phyloP scores from a whole-genome alignment of 305 asterid species.

The Fraxinus floribunda region DNA sequence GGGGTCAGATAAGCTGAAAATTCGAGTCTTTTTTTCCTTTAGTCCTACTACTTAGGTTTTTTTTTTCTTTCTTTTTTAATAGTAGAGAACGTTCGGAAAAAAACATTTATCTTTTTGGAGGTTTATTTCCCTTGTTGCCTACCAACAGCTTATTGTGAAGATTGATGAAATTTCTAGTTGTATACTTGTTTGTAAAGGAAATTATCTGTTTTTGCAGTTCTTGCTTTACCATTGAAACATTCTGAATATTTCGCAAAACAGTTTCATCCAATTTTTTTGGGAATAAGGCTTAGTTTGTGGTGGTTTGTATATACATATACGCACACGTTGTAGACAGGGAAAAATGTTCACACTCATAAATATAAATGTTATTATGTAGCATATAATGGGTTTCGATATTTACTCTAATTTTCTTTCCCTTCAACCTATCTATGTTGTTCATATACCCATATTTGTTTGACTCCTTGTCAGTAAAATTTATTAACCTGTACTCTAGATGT shows the following conservation, averaged over 20 bases:
- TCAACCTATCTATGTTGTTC: conserved; percentile 1
- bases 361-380: neutral
- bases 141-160: neutral
- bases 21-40: neutral
- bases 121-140: neutral
- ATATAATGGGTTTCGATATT: neutral
- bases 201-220: conserved; percentile 10
- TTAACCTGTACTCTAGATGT: neutral
- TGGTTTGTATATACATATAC: neutral
- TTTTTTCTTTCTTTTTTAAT: neutral
- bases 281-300: neutral
- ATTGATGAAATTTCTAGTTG: conserved; percentile 1
- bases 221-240: conserved; percentile 4
- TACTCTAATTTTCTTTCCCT: neutral
- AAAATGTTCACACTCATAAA: neutral
- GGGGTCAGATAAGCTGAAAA: conserved; percentile 14
- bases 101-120: neutral
- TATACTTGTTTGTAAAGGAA: neutral
- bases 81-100: neutral
- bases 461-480: conserved; percentile 9
- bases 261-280: neutral
- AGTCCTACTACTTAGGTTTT: neutral
- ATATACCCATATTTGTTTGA: neutral
- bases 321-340: neutral
- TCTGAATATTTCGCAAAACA: neutral